Conservation (phyloP, 179 eudicot genomes). For the Spinacia oleracea region DNA sequence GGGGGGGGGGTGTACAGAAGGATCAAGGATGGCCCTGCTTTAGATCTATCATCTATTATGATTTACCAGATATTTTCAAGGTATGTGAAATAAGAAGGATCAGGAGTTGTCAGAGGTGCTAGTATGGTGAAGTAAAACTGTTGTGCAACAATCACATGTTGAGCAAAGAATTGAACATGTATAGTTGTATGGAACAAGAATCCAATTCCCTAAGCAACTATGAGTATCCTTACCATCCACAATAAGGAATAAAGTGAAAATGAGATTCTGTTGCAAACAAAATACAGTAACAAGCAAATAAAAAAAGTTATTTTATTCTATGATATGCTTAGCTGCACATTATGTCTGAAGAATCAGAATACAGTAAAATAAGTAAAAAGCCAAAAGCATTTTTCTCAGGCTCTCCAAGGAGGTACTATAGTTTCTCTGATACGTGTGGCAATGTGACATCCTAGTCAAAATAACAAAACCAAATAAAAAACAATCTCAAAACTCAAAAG, state of each 20-base stretch:
- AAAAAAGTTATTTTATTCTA: background rate
- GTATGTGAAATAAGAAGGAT: background rate
- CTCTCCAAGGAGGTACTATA: background rate
- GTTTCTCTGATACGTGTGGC: background rate
- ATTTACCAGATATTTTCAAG: background rate
- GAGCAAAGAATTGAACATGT: background rate
- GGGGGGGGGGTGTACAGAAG: background rate
- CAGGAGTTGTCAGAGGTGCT: background rate
- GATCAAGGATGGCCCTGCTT: conserved; percentile 14
- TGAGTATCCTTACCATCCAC: background rate
- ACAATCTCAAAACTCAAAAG: background rate
- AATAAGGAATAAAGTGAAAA: conserved; percentile 7
- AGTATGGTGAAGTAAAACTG: background rate
- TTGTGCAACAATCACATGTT: background rate
- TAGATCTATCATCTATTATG: background rate
- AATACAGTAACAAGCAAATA: background rate
- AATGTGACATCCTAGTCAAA: conserved; percentile 2
- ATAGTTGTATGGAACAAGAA: background rate
- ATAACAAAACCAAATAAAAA: background rate
- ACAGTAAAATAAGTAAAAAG: too few relatives aligned
- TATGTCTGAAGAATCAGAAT: background rate
- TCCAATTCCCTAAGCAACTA: conserved; percentile 12
- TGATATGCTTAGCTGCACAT: background rate
- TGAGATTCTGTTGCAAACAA: background rate
- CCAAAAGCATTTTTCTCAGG: background rate